Percentiles rank a stretch among this genome's conserved stretches.
These are phyloP conservation scores for Dactylellina haptotyla DNA, from an alignment of 2,329 filamentous ascomycete species.

Conservation along the genomic window DNA sequence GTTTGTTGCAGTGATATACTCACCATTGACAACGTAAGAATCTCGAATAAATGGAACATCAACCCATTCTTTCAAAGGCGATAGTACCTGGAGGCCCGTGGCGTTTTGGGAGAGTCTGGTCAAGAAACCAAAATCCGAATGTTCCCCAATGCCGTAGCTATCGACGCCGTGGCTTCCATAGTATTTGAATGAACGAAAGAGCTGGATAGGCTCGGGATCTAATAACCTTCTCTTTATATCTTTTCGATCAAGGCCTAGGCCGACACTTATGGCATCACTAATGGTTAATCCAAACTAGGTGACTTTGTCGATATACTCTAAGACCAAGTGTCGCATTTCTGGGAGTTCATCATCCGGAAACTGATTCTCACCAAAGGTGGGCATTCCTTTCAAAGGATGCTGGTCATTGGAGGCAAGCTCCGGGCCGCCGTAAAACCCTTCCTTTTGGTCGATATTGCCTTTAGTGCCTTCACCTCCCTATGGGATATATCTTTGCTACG, in stretches of 20 bases:
- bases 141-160: slow-evolving; percentile 9
- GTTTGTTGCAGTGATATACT: background rate
- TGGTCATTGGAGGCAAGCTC: slow-evolving; percentile 3
- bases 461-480: slow-evolving; percentile 12
- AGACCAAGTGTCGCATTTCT: slow-evolving; percentile 5
- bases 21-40: slow-evolving; percentile 21
- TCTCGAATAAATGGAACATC: slow-evolving; percentile 27
- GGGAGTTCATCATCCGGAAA: slow-evolving; percentile 9
- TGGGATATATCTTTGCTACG: slow-evolving; percentile 5
- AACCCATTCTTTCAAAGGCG: slow-evolving; percentile 25
- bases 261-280: slow-evolving; percentile 15
- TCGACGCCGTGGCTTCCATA: background rate
- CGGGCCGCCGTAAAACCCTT: slow-evolving; percentile 13
- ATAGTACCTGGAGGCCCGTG: slow-evolving; percentile 12
- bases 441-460: slow-evolving; percentile 18
- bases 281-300: slow-evolving; percentile 15
- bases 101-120: slow-evolving; percentile 29
- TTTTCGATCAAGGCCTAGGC: background rate
- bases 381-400: slow-evolving; percentile 17
- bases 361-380: slow-evolving; percentile 15
- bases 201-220: slow-evolving; percentile 11
- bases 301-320: slow-evolving; percentile 16
- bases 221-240: slow-evolving; percentile 7
- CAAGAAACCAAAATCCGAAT: slow-evolving; percentile 9
- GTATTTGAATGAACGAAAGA: slow-evolving; percentile 19